These are phyloP conservation scores for Cladophialophora bantiana DNA, from an alignment of 2,329 filamentous ascomycete species.

Conservation along the genomic window DNA sequence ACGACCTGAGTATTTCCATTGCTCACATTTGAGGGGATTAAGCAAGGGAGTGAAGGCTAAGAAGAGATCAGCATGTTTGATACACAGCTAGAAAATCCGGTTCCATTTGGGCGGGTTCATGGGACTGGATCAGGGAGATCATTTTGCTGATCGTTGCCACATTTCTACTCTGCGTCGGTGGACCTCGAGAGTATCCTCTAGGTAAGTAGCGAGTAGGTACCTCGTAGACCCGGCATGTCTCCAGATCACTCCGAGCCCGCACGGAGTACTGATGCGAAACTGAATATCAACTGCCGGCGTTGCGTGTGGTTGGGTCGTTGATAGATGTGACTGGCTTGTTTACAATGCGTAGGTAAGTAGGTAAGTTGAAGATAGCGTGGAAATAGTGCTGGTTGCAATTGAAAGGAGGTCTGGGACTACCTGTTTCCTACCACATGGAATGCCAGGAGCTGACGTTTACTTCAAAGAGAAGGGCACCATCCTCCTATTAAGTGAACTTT, in stretches of 20 bases:
- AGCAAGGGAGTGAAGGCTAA: background rate
- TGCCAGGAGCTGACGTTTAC: background rate
- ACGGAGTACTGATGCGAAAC: background rate
- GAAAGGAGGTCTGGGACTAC: background rate
- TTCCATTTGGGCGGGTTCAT: slow-evolving; percentile 15
- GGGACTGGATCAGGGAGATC: slow-evolving; percentile 17
- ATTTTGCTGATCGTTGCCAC: slow-evolving; percentile 19
- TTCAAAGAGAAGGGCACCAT: background rate
- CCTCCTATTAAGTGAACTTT: background rate
- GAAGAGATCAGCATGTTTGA: slow-evolving; percentile 7
- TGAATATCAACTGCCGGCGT: background rate
- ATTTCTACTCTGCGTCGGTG: slow-evolving; percentile 4
- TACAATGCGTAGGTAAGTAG: no score
- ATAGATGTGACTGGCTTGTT: background rate
- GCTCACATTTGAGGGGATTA: background rate
- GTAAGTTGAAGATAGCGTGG: background rate
- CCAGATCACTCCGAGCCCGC: background rate
- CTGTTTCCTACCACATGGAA: background rate
- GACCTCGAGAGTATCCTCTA: background rate
- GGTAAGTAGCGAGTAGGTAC: no score
- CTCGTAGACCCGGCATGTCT: background rate
- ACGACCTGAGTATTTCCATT: slow-evolving; percentile 2
- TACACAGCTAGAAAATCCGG: slow-evolving; percentile 11
- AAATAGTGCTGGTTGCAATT: background rate
- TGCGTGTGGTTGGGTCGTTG: background rate